Evolutionary conservation across 768 basidiomycete species (phyloP).

Genomic region (Guyanaporus albipodus): DNA sequence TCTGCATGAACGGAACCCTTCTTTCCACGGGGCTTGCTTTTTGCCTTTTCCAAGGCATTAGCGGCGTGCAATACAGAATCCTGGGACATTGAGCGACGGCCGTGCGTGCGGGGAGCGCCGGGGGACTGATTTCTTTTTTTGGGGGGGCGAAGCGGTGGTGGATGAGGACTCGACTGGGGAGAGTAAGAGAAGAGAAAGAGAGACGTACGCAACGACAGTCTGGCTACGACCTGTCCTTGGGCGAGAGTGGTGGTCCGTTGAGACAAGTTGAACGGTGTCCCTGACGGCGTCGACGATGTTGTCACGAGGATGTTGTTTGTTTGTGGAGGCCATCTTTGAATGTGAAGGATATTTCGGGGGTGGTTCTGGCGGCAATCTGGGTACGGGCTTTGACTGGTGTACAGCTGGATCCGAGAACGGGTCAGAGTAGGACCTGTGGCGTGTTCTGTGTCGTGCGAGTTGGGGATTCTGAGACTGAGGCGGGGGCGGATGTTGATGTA

Average conservation of each 20-base stretch:
- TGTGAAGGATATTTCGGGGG: constrained; percentile 29
- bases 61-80: constrained; percentile 42
- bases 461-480: constrained; percentile 21
- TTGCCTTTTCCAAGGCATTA: constrained; percentile 42
- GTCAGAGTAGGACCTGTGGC: constrained; percentile 48
- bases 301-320: constrained; percentile 34
- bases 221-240: constrained; percentile 54
- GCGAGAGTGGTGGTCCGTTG: constrained; percentile 40
- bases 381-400: constrained; percentile 27
- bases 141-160: background rate
- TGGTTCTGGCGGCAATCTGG: constrained; percentile 41
- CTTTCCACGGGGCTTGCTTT: constrained; percentile 49
- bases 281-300: constrained; percentile 60
- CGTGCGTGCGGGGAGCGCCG: constrained; percentile 24
- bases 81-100: constrained; percentile 48
- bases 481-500: background rate
- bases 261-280: constrained; percentile 60
- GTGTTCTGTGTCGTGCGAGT: constrained; percentile 29
- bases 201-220: constrained; percentile 38
- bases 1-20: constrained; percentile 83
- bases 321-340: constrained; percentile 24
- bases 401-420: constrained; percentile 48
- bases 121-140: constrained; percentile 23
- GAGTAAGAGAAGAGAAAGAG: constrained; percentile 8
- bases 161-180: constrained; percentile 17